A percentile compares a stretch with the other conserved stretches of the same genome.
Conservation (phyloP, 345 rosid species). For the Populus pruinosa region DNA sequence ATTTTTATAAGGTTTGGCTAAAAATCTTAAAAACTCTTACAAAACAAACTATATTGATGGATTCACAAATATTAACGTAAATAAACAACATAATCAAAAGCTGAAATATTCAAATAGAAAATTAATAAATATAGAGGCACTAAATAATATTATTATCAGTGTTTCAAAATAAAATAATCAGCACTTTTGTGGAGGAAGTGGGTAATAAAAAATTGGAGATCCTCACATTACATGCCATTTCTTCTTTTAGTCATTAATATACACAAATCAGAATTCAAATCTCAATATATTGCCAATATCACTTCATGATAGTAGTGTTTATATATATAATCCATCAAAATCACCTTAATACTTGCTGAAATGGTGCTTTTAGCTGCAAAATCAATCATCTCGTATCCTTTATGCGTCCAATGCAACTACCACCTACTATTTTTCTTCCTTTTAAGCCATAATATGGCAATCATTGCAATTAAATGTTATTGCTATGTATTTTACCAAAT, state of each 20-base stretch:
- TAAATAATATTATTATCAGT: background rate
- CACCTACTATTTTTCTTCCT: constrained; percentile 5
- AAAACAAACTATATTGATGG: background rate
- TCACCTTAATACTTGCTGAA: background rate
- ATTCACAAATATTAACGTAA: no score
- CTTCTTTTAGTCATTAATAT: no score
- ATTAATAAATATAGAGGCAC: background rate
- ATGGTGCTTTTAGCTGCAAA: constrained; percentile 1
- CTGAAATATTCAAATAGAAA: no score
- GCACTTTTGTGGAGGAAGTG: no score
- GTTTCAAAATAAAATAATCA: no score
- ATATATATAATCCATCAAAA: constrained; percentile 1
- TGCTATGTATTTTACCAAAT: no score
- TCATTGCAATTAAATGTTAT: no score
- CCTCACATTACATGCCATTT: background rate
- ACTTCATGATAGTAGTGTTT: constrained; percentile 6
- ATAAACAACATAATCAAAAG: no score
- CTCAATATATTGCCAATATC: background rate
- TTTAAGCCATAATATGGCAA: background rate
- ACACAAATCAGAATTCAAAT: no score
- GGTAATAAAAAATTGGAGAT: no score
- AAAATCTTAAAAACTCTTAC: no score
- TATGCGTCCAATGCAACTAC: background rate
- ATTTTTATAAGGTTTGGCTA: no score
- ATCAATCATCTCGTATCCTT: constrained; percentile 10